phyloP scores from a whole-genome alignment of 495 filamentous ascomycete genomes.

The Podospora conica region DNA sequence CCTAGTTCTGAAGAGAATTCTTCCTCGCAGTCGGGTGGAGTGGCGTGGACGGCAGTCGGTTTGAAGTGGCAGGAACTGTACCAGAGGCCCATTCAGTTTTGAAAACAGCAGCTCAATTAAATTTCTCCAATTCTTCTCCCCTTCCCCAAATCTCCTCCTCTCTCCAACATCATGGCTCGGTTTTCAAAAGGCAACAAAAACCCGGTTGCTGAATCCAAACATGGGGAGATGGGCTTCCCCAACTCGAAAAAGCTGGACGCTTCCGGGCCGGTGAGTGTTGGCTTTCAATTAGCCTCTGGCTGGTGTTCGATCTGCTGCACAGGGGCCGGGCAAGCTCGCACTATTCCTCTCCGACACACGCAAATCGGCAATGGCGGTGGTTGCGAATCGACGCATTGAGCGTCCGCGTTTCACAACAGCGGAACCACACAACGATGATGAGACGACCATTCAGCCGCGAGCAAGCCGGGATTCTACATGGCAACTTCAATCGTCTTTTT shows the following conservation, averaged over 20 bases:
- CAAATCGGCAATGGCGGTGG: background rate
- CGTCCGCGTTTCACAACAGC: background rate
- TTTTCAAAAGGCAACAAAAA: background rate
- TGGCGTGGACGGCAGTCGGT: background rate
- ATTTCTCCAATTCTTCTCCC: background rate
- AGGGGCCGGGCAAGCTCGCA: background rate
- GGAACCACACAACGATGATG: background rate
- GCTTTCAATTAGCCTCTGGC: background rate
- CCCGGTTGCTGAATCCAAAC: background rate
- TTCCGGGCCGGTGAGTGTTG: background rate
- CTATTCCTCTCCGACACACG: background rate
- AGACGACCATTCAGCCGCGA: background rate
- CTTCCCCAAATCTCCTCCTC: background rate
- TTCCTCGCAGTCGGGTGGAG: background rate
- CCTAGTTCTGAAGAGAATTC: too few relatives aligned
- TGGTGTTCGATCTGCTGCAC: background rate
- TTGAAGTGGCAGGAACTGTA: background rate
- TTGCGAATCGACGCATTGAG: background rate
- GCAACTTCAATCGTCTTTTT: background rate
- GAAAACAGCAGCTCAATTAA: background rate
- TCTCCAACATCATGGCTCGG: background rate
- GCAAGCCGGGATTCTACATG: background rate
- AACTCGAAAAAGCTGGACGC: background rate
- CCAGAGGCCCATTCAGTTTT: too few relatives aligned
- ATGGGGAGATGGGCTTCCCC: background rate